Evolutionary conservation across 2,329 filamentous ascomycete genomes (phyloP).

Genomic region (Zalaria sp.): DNA sequence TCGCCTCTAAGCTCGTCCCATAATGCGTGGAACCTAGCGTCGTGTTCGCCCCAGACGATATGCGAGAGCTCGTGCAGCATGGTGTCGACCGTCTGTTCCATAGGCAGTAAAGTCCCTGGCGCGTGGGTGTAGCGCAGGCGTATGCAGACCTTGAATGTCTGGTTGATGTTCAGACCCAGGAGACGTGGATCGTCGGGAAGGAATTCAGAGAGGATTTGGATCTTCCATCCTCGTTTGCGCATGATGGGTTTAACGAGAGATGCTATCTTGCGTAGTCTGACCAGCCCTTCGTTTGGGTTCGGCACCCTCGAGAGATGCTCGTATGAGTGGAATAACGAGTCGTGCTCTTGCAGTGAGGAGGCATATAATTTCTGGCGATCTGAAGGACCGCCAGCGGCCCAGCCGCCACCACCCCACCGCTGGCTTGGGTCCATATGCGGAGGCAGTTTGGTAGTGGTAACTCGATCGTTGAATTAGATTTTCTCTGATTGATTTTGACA

Average conservation of each 20-base stretch:
- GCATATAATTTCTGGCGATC: constrained; percentile 18
- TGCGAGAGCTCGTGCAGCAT: constrained; percentile 93
- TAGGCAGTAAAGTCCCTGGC: constrained; percentile 59
- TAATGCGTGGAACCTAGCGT: constrained; percentile 66
- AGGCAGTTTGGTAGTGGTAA: background rate
- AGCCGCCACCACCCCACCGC: constrained; percentile 1
- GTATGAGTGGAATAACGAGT: constrained; percentile 34
- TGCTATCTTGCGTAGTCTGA: constrained; percentile 63
- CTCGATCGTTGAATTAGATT: background rate
- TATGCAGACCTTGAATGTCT: constrained; percentile 65
- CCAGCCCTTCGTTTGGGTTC: constrained; percentile 29
- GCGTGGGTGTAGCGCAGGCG: constrained; percentile 67
- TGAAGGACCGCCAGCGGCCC: constrained; percentile 14
- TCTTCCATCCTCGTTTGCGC: constrained; percentile 70
- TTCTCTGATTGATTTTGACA: background rate
- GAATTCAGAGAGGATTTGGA: constrained; percentile 71
- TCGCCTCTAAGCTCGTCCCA: constrained; percentile 87
- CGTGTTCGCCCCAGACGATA: constrained; percentile 70
- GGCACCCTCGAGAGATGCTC: constrained; percentile 33
- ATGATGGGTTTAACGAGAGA: constrained; percentile 92
- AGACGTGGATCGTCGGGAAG: constrained; percentile 61
- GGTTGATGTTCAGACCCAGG: constrained; percentile 68
- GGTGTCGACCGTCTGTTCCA: constrained; percentile 74
- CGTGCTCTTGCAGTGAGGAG: constrained; percentile 27
- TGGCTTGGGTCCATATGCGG: constrained; percentile 2